These are phyloP conservation scores for Nasturtium officinale DNA, from an alignment of 345 rosid species.

Conservation along the genomic window DNA sequence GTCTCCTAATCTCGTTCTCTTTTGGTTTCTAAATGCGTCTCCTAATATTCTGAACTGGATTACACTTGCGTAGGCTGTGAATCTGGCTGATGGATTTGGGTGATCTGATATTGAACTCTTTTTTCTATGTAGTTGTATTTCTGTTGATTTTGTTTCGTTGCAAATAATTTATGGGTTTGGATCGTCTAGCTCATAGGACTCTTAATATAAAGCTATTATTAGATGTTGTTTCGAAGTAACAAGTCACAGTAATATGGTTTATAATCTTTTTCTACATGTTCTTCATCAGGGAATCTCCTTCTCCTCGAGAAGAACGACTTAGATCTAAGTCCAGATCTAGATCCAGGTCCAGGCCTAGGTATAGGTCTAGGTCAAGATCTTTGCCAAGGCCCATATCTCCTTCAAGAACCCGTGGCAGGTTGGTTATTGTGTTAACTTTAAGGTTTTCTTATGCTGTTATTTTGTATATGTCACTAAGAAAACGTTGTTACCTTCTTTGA, in stretches of 20 bases:
- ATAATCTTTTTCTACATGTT: neutral
- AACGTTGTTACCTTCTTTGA: neutral
- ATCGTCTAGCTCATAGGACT: slow-evolving; percentile 2
- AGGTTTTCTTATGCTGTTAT: slow-evolving; percentile 16
- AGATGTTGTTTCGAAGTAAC: neutral
- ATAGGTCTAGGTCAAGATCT: slow-evolving; percentile 67
- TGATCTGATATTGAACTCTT: neutral
- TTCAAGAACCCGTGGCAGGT: slow-evolving; percentile 89
- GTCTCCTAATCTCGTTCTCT: neutral
- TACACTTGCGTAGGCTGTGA: slow-evolving; percentile 16
- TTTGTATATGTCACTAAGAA: neutral
- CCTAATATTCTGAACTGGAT: neutral
- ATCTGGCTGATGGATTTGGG: slow-evolving; percentile 6
- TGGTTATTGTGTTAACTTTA: slow-evolving; percentile 30
- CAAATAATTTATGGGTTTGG: neutral
- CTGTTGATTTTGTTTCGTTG: neutral
- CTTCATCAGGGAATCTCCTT: slow-evolving; percentile 64
- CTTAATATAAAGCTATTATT: neutral
- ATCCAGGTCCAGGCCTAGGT: slow-evolving; percentile 55
- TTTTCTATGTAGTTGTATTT: neutral
- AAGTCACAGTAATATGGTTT: slow-evolving; percentile 5
- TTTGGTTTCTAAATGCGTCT: neutral
- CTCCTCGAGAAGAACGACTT: slow-evolving; percentile 63
- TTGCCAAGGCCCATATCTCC: slow-evolving; percentile 70
- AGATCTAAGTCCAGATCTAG: slow-evolving; percentile 52